A percentile compares a stretch with the other conserved stretches of the same genome.
These are phyloP conservation scores for Blastomyces silverae DNA, from an alignment of 2,329 filamentous ascomycete genomes.

Conservation along the genomic window DNA sequence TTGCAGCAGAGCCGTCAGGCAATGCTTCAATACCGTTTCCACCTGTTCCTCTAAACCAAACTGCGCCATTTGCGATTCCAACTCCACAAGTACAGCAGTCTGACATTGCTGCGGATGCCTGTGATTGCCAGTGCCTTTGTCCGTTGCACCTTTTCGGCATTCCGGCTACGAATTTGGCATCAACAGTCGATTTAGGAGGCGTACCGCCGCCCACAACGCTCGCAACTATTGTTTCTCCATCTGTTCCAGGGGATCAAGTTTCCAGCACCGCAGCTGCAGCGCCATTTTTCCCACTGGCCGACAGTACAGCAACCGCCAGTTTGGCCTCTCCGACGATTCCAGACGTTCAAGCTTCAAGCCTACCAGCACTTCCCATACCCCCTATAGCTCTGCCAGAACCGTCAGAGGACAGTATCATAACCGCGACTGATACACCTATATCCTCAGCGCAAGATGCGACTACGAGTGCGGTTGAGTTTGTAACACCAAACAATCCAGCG, in stretches of 20 bases:
- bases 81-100: background rate
- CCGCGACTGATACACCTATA: background rate
- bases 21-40: background rate
- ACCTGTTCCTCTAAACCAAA: background rate
- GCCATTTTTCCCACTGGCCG: background rate
- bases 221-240: slow-evolving; percentile 7
- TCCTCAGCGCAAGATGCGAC: background rate
- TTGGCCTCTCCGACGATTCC: background rate
- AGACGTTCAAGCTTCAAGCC: background rate
- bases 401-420: background rate
- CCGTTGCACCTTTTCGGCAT: slow-evolving; percentile 12
- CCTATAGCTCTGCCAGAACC: background rate
- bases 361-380: background rate
- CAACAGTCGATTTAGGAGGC: background rate
- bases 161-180: slow-evolving; percentile 10
- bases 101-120: slow-evolving; percentile 3
- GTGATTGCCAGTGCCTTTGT: slow-evolving; percentile 12
- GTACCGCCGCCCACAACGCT: background rate
- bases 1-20: background rate
- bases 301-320: background rate
- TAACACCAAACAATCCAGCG: background rate
- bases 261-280: background rate
- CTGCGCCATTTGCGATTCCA: background rate
- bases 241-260: background rate
- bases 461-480: background rate